These are phyloP conservation scores for Phytophthora ohioensis DNA, from an alignment of 352 stramenopile genomes.

Conservation along the genomic window DNA sequence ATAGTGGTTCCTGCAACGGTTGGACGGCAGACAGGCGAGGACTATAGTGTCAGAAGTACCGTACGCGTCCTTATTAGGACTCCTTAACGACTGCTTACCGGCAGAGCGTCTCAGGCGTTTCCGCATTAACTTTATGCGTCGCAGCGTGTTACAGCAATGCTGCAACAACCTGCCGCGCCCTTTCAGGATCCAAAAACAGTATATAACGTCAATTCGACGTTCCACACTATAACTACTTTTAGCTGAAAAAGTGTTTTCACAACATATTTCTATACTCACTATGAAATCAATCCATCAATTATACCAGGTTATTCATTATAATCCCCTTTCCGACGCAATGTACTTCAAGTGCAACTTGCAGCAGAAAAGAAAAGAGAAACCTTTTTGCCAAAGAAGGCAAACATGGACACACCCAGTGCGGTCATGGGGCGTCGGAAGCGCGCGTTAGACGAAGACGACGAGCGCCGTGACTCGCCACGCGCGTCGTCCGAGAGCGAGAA, in stretches of 20 bases:
- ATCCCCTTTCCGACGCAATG: background rate
- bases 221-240: too few relatives aligned
- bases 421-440: conserved; percentile 42
- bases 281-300: background rate
- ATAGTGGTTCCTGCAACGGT: too few relatives aligned
- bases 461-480: conserved; percentile 11
- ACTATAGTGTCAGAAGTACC: too few relatives aligned
- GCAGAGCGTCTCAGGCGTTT: conserved; percentile 14
- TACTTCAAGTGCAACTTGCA: conserved; percentile 10
- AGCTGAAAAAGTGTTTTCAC: too few relatives aligned
- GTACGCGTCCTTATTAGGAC: too few relatives aligned
- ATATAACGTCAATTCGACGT: too few relatives aligned
- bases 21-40: too few relatives aligned
- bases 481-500: conserved; percentile 30
- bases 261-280: too few relatives aligned
- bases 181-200: background rate
- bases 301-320: background rate
- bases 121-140: background rate
- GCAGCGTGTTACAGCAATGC: too few relatives aligned
- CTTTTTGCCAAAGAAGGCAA: conserved; percentile 8
- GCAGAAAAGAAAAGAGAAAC: conserved; percentile 12
- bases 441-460: conserved; percentile 39
- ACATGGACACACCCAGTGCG: conserved; percentile 34
- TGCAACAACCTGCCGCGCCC: background rate
- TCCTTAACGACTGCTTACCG: background rate